phyloP scores from a whole-genome alignment of 352 stramenopile species.

The Sclerospora graminicola region DNA sequence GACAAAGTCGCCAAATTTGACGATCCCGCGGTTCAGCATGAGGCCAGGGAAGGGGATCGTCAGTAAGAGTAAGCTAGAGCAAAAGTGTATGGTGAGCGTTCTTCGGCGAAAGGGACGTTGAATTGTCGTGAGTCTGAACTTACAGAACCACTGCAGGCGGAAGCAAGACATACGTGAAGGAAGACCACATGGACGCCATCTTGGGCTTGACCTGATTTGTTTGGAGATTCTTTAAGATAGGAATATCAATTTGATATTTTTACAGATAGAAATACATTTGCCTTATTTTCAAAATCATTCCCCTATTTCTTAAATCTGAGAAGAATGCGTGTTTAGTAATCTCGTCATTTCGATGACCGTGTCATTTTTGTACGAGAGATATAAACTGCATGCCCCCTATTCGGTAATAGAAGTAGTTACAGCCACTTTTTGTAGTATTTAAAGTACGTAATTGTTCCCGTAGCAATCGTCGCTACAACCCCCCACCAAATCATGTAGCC shows the following conservation, averaged over 20 bases:
- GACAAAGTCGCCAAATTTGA: constrained; percentile 62
- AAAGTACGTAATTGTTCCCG: constrained; percentile 42
- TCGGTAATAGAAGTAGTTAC: too few species aligned
- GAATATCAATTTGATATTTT: neutral
- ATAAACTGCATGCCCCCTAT: too few species aligned
- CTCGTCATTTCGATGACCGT: too few species aligned
- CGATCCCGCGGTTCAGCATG: constrained; percentile 49
- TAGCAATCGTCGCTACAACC: constrained; percentile 36
- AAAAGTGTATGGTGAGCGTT: neutral
- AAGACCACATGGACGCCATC: constrained; percentile 67
- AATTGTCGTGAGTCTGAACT: constrained; percentile 6
- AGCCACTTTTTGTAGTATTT: constrained; percentile 73
- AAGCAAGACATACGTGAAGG: constrained; percentile 68
- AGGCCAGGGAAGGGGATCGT: constrained; percentile 66
- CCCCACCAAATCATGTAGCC: constrained; percentile 80
- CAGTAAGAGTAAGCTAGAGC: constrained; percentile 43
- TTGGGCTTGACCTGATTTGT: neutral
- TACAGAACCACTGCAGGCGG: constrained; percentile 72
- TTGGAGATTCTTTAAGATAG: too few species aligned
- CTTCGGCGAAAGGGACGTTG: neutral
- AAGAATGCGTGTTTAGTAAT: too few species aligned
- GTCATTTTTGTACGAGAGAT: too few species aligned
- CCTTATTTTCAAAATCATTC: too few species aligned
- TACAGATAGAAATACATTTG: neutral
- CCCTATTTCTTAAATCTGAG: too few species aligned